phyloP scores from a whole-genome alignment of 257 asterid genomes.

The Ligustrum vulgare region DNA sequence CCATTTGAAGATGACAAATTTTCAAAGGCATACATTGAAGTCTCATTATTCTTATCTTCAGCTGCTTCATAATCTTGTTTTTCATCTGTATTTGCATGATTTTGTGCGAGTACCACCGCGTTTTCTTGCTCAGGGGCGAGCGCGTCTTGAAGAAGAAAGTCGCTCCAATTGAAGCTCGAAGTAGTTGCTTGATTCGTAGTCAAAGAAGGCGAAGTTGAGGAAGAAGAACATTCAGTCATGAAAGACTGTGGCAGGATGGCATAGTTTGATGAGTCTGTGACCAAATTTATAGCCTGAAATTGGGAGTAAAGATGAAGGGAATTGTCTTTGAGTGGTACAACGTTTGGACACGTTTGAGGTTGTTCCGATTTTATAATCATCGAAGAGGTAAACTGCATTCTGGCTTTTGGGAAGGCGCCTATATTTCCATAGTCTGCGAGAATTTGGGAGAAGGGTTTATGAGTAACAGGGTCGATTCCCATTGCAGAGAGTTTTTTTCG shows the following conservation, averaged over 20 bases:
- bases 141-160: constrained; percentile 71
- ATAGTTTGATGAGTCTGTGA: constrained; percentile 45
- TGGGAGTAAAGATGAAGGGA: constrained; percentile 59
- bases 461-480: constrained; percentile 95
- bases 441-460: constrained; percentile 87
- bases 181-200: constrained; percentile 34
- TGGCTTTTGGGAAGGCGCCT: constrained; percentile 60
- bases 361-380: constrained; percentile 33
- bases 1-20: constrained; percentile 34
- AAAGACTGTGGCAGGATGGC: neutral
- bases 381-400: constrained; percentile 44
- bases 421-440: constrained; percentile 84
- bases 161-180: constrained; percentile 68
- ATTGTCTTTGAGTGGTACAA: constrained; percentile 24
- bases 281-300: constrained; percentile 60
- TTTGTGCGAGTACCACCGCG: constrained; percentile 3
- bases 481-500: constrained; percentile 82
- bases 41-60: constrained; percentile 14
- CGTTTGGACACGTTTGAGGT: constrained; percentile 14
- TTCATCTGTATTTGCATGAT: constrained; percentile 21
- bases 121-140: constrained; percentile 33
- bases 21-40: constrained; percentile 24
- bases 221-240: constrained; percentile 23
- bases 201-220: constrained; percentile 34
- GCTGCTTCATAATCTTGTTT: constrained; percentile 6